Evolutionary conservation across 371 early-diverging fungal genomes (phyloP).

Genomic region (Funneliformis caledonium): DNA sequence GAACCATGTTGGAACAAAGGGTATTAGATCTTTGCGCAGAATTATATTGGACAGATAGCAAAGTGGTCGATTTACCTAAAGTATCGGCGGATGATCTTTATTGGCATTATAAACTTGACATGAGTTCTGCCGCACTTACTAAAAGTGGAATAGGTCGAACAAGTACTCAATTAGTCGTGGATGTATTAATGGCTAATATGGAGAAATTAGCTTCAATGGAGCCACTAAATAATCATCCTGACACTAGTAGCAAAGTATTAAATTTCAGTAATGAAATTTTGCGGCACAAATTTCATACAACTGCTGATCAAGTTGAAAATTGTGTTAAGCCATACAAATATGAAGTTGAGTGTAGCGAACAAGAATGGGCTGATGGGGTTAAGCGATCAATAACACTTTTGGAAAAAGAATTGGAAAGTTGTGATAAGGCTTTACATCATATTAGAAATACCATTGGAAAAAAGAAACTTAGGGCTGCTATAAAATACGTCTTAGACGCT

Average conservation of each 20-base stretch:
- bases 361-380: slow-evolving; percentile 92
- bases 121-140: slow-evolving; percentile 84
- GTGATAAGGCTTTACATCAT: slow-evolving; percentile 69
- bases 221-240: slow-evolving; percentile 86
- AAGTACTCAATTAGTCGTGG: slow-evolving; percentile 90
- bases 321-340: slow-evolving; percentile 98
- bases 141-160: slow-evolving; percentile 93
- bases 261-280: slow-evolving; percentile 84
- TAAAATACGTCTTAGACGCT: slow-evolving; percentile 64
- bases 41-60: slow-evolving; percentile 89
- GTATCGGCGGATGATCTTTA: slow-evolving; percentile 61
- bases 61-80: slow-evolving; percentile 69
- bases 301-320: slow-evolving; percentile 97
- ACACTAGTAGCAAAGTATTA: slow-evolving; percentile 79
- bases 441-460: slow-evolving; percentile 81
- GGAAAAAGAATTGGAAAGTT: slow-evolving; percentile 77
- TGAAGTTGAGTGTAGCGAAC: slow-evolving; percentile 90
- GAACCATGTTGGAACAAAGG: slow-evolving; percentile 85
- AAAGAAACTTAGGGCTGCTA: slow-evolving; percentile 82
- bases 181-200: slow-evolving; percentile 83
- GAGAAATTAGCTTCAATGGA: slow-evolving; percentile 77
- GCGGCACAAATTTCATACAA: slow-evolving; percentile 80
- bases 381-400: slow-evolving; percentile 75
- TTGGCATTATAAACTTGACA: slow-evolving; percentile 85
- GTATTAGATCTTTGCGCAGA: slow-evolving; percentile 90